Base-by-base conservation (phyloP, 1,284 basidiomycete species). In the Leccinum subspadiceum region DNA sequence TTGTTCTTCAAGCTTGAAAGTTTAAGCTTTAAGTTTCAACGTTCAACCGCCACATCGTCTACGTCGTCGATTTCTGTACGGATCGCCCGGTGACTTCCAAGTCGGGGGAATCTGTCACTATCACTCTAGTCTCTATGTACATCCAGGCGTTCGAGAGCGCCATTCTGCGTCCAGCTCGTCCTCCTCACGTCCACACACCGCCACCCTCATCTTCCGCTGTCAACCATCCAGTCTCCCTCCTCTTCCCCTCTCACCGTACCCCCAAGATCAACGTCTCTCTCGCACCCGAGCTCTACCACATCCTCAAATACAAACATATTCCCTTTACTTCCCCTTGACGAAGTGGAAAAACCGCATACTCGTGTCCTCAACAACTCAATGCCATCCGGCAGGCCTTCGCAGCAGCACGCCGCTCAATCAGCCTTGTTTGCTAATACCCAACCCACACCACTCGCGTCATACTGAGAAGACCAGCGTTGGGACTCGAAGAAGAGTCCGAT, bases 61-160 rank as follows among this genome's bases (percentile, higher is more conserved):
- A 51, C 54, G 54, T 35, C 31, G 44, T 70, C 67, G 54, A 69
- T 73, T 71, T 37, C 44, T 52, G 44, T 51, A 76, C 75, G 74
- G 70, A 76, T 60, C 80, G 87, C 54, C 87, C 86, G 51, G 70
- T 73, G 62, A 89, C 86, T 37, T 85, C 85, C 48, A 86, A 82
- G 66, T 69, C 87, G 20, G 87, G 53, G 87, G 88, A 1, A 67
- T 85, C 51, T 90, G 87, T 74, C 77, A 74, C 51, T 90, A 86
- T 67, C 87, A 87, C 67, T 74, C 76, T 10, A 78, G 33, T 35
- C 33, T 35, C 12, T 35, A 35, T 35, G 33, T 35, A 35, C 33
- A 35, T 35, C 33, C 33, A 35, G 33, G 33, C 33, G 33, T 35
- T 12, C 33, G 33, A 35, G 33, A 35, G 33, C 33, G 33, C 33